Percentiles rank a stretch among this genome's conserved stretches.
Conservation (phyloP, 805 yeast genomes). For the Candida ovalis region DNA sequence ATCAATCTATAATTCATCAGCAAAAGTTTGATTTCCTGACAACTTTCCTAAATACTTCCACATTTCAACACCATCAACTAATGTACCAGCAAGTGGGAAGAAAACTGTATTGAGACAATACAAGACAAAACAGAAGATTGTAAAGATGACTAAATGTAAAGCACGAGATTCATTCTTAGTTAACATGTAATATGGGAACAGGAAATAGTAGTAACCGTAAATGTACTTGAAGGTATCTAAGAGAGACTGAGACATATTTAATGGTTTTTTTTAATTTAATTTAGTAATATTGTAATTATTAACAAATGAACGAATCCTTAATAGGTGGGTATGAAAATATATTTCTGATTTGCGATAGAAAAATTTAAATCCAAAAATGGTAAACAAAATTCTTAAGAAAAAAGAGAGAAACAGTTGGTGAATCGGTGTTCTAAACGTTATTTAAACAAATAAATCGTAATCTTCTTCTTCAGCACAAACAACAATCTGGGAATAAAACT, state of each 20-base stretch:
- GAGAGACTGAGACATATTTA: not conserved
- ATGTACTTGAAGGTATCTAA: conserved; percentile 9
- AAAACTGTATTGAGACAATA: not conserved
- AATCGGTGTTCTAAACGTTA: too few species aligned
- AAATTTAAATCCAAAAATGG: too few species aligned
- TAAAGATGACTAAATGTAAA: conserved; percentile 15
- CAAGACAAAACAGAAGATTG: conserved; percentile 21
- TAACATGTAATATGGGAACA: conserved; percentile 48
- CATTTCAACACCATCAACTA: not conserved
- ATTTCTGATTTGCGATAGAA: too few species aligned
- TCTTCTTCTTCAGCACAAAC: too few species aligned
- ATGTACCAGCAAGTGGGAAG: not conserved
- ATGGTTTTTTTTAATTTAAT: not conserved
- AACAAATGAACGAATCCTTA: too few species aligned
- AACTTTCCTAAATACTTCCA: not conserved
- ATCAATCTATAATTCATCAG: not conserved
- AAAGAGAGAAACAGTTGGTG: too few species aligned
- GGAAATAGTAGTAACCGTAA: conserved; percentile 36
- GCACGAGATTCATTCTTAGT: conserved; percentile 39
- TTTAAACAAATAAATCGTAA: too few species aligned
- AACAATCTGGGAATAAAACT: too few species aligned
- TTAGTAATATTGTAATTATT: not conserved
- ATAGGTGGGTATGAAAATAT: too few species aligned
- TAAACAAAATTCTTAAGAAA: too few species aligned
- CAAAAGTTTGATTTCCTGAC: not conserved